phyloP scores from a whole-genome alignment of 352 stramenopile species.

The Plasmopara halstedii region DNA sequence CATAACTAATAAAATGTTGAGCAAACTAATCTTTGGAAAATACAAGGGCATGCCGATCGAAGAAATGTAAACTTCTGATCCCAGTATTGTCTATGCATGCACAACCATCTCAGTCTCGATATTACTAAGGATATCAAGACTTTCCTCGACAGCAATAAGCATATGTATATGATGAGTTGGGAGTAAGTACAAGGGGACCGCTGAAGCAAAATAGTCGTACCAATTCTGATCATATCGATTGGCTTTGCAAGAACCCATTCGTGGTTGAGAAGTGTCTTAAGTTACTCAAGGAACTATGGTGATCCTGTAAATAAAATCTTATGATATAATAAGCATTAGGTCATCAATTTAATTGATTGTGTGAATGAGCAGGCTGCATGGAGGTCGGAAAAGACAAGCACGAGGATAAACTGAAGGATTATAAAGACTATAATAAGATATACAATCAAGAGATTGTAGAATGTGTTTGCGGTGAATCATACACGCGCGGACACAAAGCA shows the following conservation, averaged over 20 bases:
- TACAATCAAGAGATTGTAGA: not conserved
- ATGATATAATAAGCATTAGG: conserved; percentile 9
- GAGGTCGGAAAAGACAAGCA: conserved; percentile 4
- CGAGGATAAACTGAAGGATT: not conserved
- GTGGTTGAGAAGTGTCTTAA: conserved; percentile 7
- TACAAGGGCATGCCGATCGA: not conserved
- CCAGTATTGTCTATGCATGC: conserved; percentile 8
- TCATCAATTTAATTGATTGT: conserved; percentile 11
- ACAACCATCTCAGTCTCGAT: conserved; percentile 9
- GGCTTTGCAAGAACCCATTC: conserved; percentile 4
- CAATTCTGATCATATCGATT: conserved; percentile 1
- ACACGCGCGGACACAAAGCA: conserved; percentile 10
- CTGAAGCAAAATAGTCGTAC: conserved; percentile 9
- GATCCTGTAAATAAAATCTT: conserved; percentile 14
- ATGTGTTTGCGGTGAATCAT: conserved; percentile 10
- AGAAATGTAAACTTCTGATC: not conserved
- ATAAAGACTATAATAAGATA: not conserved
- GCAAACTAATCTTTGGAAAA: not conserved
- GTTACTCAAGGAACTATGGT: not conserved
- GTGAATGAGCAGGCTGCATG: conserved; percentile 8
- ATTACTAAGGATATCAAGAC: conserved; percentile 11
- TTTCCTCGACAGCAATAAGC: conserved; percentile 13
- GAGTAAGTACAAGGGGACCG: conserved; percentile 9
- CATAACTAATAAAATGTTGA: not conserved
- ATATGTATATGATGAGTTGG: conserved; percentile 17